phyloP scores from a whole-genome alignment of 805 yeast genomes.

The Yarrowia osloensis region DNA sequence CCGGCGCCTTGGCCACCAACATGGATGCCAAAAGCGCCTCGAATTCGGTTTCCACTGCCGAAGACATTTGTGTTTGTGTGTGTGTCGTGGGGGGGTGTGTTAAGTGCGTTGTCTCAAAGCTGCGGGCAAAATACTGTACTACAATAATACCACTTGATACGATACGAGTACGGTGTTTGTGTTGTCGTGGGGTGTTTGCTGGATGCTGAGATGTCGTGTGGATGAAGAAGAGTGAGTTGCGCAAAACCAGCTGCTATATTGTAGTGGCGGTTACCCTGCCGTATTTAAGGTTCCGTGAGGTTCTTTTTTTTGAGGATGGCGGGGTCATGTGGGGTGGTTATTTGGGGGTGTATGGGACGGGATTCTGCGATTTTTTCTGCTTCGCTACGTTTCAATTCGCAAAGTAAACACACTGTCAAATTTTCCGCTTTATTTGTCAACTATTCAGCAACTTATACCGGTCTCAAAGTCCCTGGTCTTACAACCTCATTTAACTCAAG shows the following conservation, averaged over 20 bases:
- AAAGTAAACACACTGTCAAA: too few relatives aligned
- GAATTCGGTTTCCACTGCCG: slow-evolving; percentile 29
- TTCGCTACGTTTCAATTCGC: not conserved
- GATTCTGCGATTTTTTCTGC: not conserved
- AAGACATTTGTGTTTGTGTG: slow-evolving; percentile 14
- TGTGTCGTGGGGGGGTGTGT: not conserved
- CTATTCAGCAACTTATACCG: too few relatives aligned
- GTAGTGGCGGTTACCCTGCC: not conserved
- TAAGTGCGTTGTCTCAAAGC: not conserved
- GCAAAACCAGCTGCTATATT: not conserved
- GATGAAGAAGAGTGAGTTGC: not conserved
- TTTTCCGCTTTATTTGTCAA: too few relatives aligned
- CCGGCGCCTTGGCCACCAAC: slow-evolving; percentile 57
- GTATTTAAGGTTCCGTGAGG: not conserved
- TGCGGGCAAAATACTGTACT: slow-evolving; percentile 13
- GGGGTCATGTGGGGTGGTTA: not conserved
- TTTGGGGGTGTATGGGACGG: not conserved
- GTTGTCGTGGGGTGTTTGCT: not conserved
- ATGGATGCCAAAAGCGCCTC: slow-evolving; percentile 37
- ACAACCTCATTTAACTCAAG: not conserved
- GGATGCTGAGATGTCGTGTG: slow-evolving; percentile 2
- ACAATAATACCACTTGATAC: slow-evolving; percentile 29
- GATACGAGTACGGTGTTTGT: slow-evolving; percentile 28
- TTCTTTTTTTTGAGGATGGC: not conserved
- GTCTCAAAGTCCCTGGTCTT: too few relatives aligned